These are phyloP conservation scores for Pouteria glomerata DNA, from an alignment of 148 eudicot species.

Conservation along the genomic window DNA sequence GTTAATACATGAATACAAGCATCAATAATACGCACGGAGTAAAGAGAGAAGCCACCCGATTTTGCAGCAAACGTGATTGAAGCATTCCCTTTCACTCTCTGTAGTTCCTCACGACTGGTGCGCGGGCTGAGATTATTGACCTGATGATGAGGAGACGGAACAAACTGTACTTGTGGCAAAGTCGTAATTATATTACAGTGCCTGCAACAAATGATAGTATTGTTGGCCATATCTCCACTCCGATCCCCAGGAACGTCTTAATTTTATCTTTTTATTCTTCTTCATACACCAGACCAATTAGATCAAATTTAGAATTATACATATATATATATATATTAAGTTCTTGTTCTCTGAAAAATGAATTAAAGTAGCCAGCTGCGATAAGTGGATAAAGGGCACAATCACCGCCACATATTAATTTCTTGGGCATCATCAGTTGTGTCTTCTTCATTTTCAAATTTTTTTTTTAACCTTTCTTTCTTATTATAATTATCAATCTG, in stretches of 20 bases:
- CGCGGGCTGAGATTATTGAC: no score
- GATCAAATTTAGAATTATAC: no score
- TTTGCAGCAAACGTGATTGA: slow-evolving; percentile 40
- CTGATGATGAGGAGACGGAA: not conserved
- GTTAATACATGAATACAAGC: no score
- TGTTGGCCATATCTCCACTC: not conserved
- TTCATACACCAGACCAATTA: no score
- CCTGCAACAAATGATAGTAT: not conserved
- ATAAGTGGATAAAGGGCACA: not conserved
- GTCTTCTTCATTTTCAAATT: no score
- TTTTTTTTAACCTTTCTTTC: no score
- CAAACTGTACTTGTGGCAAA: not conserved
- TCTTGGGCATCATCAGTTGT: not conserved
- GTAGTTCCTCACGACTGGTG: not conserved
- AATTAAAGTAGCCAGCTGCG: not conserved
- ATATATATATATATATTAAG: no score
- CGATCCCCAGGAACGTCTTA: no score
- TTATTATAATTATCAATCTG: no score
- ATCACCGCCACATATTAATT: not conserved
- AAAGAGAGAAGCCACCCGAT: slow-evolving; percentile 46
- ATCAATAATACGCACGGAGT: slow-evolving; percentile 56
- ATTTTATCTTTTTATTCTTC: no score
- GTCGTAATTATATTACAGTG: not conserved
- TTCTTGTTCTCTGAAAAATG: not conserved
- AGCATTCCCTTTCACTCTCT: slow-evolving; percentile 7